Evolutionary conservation across 495 filamentous ascomycete species (phyloP).

Genomic region (Umbilicaria muhlenbergii): DNA sequence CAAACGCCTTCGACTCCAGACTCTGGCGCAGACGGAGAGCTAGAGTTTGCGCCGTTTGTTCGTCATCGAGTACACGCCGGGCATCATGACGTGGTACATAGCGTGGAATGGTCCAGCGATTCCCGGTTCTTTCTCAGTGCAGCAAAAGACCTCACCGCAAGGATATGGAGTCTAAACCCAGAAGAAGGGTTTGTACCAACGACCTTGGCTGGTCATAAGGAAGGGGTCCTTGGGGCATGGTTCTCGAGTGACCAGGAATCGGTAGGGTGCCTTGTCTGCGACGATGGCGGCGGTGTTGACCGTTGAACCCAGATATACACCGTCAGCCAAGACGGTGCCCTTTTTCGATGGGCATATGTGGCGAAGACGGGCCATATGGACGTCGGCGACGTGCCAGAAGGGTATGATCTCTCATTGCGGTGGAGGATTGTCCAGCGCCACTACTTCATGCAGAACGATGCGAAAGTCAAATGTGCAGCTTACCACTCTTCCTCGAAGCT

Average conservation of each 20-base stretch:
- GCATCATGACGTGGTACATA: constrained; percentile 73
- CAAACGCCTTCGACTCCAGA: constrained; percentile 82
- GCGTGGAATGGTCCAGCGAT: constrained; percentile 87
- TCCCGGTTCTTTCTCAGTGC: constrained; percentile 86
- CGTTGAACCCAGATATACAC: constrained; percentile 50
- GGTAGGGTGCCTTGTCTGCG: constrained; percentile 32
- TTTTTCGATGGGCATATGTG: constrained; percentile 50
- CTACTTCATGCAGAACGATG: constrained; percentile 83
- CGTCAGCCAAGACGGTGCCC: constrained; percentile 49
- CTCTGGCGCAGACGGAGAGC: constrained; percentile 55
- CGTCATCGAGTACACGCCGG: constrained; percentile 71
- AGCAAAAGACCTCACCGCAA: constrained; percentile 78
- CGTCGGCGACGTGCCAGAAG: constrained; percentile 43
- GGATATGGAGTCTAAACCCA: constrained; percentile 83
- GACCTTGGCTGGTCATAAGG: constrained; percentile 73
- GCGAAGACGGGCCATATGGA: constrained; percentile 27
- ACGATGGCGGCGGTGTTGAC: constrained; percentile 34
- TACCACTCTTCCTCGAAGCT: constrained; percentile 80
- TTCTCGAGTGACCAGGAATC: constrained; percentile 86
- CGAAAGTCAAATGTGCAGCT: constrained; percentile 72
- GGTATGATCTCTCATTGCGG: constrained; percentile 39
- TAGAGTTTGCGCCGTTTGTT: constrained; percentile 91
- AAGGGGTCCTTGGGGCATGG: constrained; percentile 74
- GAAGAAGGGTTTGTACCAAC: constrained; percentile 84
- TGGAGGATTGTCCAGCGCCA: constrained; percentile 82